Evolutionary conservation across 352 stramenopile species (phyloP).

Genomic region (Thalassiosira gravida): DNA sequence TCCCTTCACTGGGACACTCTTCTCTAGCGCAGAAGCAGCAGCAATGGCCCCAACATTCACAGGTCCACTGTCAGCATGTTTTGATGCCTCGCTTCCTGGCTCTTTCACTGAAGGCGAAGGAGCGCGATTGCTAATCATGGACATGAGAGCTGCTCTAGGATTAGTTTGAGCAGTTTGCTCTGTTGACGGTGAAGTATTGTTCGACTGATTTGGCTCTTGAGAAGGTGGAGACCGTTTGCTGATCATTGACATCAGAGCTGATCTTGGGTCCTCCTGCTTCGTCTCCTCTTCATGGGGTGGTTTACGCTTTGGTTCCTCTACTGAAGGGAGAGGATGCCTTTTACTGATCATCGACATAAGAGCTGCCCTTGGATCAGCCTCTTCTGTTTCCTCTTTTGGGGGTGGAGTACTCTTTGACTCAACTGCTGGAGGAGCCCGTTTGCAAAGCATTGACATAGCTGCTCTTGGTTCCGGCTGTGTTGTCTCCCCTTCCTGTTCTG

Average conservation of each 20-base stretch:
- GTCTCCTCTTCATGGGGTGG: not conserved
- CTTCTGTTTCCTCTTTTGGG: constrained; percentile 1
- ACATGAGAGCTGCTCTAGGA: constrained; percentile 15
- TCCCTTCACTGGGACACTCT: not conserved
- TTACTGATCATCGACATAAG: constrained; percentile 29
- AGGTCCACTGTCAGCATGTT: not conserved
- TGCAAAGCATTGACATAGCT: constrained; percentile 12
- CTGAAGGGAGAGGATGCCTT: not conserved
- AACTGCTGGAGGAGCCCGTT: not conserved
- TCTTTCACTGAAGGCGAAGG: not conserved
- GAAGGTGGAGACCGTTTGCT: not conserved
- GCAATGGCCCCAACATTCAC: not conserved
- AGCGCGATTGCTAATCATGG: constrained; percentile 17
- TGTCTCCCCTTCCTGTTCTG: not conserved
- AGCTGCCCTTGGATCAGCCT: constrained; percentile 27
- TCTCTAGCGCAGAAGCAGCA: not conserved
- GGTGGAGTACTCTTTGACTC: not conserved
- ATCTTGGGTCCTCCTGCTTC: constrained; percentile 15
- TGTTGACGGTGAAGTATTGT: not conserved
- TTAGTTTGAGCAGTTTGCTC: not conserved
- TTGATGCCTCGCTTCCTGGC: not conserved
- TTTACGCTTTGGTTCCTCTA: not conserved
- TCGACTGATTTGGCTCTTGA: not conserved
- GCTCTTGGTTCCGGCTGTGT: not conserved
- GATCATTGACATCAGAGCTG: not conserved